A percentile compares a stretch with the other conserved stretches of the same genome.
phyloP scores from a whole-genome alignment of 2,329 filamentous ascomycete species.

The Didymella glomerata region DNA sequence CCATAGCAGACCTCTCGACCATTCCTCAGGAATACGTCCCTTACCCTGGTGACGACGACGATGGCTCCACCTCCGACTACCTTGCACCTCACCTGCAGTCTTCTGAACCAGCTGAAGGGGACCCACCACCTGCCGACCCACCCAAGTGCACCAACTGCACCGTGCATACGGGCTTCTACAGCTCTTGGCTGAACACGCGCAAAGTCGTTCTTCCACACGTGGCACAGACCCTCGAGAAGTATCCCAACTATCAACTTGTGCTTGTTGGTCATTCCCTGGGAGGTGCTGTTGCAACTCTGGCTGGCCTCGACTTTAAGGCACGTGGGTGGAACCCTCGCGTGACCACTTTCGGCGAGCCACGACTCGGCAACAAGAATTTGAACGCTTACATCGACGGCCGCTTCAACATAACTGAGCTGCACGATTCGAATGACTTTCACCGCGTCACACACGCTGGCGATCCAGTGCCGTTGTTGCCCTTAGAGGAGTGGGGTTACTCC shows the following conservation, averaged over 20 bases:
- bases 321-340: conserved; percentile 79
- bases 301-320: conserved; percentile 79
- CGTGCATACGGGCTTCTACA: conserved; percentile 89
- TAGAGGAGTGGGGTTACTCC: conserved; percentile 86
- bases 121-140: conserved; percentile 44
- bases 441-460: conserved; percentile 87
- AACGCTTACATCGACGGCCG: conserved; percentile 62
- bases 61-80: conserved; percentile 46
- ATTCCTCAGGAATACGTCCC: conserved; percentile 90
- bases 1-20: conserved; percentile 87
- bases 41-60: conserved; percentile 69
- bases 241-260: conserved; percentile 77
- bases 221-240: conserved; percentile 63
- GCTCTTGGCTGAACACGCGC: conserved; percentile 81
- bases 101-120: conserved; percentile 18
- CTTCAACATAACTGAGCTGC: conserved; percentile 52
- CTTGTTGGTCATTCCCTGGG: conserved; percentile 92
- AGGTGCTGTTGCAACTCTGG: conserved; percentile 88
- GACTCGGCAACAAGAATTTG: conserved; percentile 64
- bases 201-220: conserved; percentile 73
- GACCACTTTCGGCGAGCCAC: conserved; percentile 93
- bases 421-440: conserved; percentile 62
- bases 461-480: conserved; percentile 85
- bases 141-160: conserved; percentile 83
- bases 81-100: conserved; percentile 28